phyloP scores from a whole-genome alignment of 2,329 filamentous ascomycete species.

The Calonectria naviculata region DNA sequence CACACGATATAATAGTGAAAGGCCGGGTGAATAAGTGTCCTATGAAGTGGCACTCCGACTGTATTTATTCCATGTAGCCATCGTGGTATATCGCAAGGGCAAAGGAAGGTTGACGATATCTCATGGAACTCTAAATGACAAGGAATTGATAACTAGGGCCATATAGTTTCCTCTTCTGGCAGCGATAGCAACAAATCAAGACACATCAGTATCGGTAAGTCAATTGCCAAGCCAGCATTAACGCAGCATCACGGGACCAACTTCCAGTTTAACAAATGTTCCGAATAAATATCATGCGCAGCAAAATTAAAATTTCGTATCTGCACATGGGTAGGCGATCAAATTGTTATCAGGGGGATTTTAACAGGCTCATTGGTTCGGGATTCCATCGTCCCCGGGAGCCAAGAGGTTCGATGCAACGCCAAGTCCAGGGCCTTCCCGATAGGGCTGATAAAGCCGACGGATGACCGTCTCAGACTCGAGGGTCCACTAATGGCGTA shows the following conservation, averaged over 20 bases:
- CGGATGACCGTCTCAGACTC: neutral
- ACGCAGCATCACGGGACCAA: neutral
- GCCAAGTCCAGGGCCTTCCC: neutral
- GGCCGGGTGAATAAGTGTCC: neutral
- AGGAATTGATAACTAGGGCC: neutral
- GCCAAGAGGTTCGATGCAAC: neutral
- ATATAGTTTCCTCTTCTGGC: neutral
- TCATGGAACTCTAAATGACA: neutral
- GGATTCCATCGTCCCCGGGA: neutral
- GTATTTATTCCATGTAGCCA: neutral
- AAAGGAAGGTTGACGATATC: neutral
- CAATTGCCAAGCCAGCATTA: neutral
- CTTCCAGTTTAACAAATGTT: neutral
- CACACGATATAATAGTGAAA: too few species aligned
- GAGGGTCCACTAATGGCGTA: neutral
- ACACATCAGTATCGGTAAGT: neutral
- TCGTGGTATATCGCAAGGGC: neutral
- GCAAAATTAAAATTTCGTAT: slow-evolving; percentile 8
- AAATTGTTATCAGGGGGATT: neutral
- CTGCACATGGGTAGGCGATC: neutral
- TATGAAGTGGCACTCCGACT: too few species aligned
- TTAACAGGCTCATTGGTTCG: neutral
- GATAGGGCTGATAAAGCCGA: slow-evolving; percentile 2
- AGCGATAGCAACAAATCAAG: neutral
- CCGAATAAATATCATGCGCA: neutral